Evolutionary conservation across 2,329 filamentous ascomycete species (phyloP).

Genomic region (Botryotinia narcissicola): DNA sequence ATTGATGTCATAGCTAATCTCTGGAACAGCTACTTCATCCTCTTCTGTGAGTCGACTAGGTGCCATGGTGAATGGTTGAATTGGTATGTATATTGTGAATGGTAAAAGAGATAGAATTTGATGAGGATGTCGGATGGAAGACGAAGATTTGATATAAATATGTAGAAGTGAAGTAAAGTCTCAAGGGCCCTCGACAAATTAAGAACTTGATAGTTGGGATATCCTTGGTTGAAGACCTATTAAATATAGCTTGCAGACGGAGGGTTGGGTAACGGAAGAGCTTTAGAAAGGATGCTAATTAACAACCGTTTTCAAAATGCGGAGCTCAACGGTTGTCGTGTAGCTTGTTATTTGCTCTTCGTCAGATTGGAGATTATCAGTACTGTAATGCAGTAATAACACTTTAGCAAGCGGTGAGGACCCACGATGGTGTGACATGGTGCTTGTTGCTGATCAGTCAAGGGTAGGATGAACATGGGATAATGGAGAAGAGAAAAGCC

Average conservation of each 20-base stretch:
- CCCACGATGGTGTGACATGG: constrained; percentile 19
- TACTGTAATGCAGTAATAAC: constrained; percentile 18
- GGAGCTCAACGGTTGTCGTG: constrained; percentile 19
- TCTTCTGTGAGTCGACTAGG: constrained; percentile 28
- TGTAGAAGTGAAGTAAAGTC: not conserved
- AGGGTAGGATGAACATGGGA: constrained; percentile 17
- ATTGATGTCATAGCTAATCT: constrained; percentile 46
- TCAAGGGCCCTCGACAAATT: not conserved
- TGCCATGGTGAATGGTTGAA: constrained; percentile 24
- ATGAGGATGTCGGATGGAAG: not conserved
- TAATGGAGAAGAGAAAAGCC: constrained; percentile 1
- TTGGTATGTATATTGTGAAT: not conserved
- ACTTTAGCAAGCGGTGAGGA: constrained; percentile 19
- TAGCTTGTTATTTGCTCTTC: constrained; percentile 7
- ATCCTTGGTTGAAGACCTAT: not conserved
- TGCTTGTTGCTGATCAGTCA: constrained; percentile 16
- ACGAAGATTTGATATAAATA: constrained; percentile 20
- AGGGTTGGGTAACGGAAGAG: constrained; percentile 6
- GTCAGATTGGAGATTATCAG: constrained; percentile 18
- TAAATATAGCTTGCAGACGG: constrained; percentile 5
- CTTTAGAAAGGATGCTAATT: constrained; percentile 12
- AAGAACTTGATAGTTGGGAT: constrained; percentile 4
- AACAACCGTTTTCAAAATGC: constrained; percentile 17
- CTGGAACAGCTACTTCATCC: constrained; percentile 26
- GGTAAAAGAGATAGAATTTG: not conserved